Conservation (phyloP, 192 early-diverging fungal genomes). For the Spinellus fusiger region DNA sequence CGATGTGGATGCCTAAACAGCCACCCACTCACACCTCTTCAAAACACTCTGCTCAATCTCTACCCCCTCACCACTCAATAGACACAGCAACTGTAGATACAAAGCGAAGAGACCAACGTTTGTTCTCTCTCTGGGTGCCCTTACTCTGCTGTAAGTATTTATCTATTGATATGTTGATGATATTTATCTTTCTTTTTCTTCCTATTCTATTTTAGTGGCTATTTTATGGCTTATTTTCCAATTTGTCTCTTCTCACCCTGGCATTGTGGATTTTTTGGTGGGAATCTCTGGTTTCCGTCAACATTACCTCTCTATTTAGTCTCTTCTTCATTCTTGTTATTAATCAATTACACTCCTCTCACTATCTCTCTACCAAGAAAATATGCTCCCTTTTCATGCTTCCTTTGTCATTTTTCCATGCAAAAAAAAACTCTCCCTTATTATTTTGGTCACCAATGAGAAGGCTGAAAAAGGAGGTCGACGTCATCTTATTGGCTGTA, state of each 20-base stretch:
- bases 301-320: constrained; percentile 8
- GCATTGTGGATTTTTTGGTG: constrained; percentile 8
- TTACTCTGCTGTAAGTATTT: constrained; percentile 25
- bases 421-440: background rate
- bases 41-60: too few species aligned
- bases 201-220: constrained; percentile 11
- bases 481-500: background rate
- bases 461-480: background rate
- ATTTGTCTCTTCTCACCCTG: constrained; percentile 20
- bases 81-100: constrained; percentile 5
- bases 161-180: background rate
- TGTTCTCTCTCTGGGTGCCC: constrained; percentile 24
- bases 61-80: background rate
- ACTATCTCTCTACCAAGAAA: background rate
- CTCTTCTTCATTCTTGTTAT: background rate
- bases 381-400: too few species aligned
- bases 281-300: constrained; percentile 15
- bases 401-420: background rate
- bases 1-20: background rate
- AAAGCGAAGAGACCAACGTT: constrained; percentile 14
- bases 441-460: background rate
- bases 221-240: constrained; percentile 19
- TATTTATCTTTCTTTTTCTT: background rate
- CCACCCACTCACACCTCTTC: too few species aligned
- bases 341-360: background rate